Base-by-base conservation (phyloP, 352 stramenopile genomes). In the Thalassiosira ordinaria region DNA sequence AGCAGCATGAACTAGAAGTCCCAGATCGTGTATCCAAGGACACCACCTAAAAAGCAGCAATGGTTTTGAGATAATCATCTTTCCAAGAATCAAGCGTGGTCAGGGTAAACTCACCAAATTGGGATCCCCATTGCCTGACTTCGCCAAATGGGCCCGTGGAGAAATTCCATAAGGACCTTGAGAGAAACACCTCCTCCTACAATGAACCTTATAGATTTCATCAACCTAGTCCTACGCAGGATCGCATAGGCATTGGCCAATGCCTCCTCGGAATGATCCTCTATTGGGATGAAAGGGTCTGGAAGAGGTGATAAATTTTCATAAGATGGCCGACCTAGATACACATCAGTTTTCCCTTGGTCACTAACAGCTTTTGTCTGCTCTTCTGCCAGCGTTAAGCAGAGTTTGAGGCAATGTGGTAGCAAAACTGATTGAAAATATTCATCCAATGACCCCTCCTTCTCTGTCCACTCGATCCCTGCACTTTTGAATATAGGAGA, bases 11-110 rank as follows among this genome's bases (percentile, higher is more conserved):
- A 94, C 75, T 51, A 96, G 77, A 18, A 96, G 63, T 20, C 74
- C 89, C 35, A 91, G 71, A 80, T 96, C 92, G 67, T 96, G 92
- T 69, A 96, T 92, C 89, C 86, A 94, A 22, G 92, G 92, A 74
- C 90, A 94, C 91, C 91, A 96, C 92, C 91, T 68, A 39, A 55
- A 44, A 39, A 35, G 24, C n/a, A n/a, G 41, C 26, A 39, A 24
- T 6, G 26, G 14, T 26, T 27, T 1, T 65, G 14, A 18, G 11
- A 52, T n/a, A 51, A 49, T 37, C 18, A 24, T 13, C 27, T 33
- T 33, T 37, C 14, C n/a, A 61, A 71, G 8, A 35, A 16, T 31
- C 27, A 37, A 20, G 53, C 13, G 18, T 18, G 31, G 35, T 29
- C 8, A 61, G n/a, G 33, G 5, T 27, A 49, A 33, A 49, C 27